Percentiles rank a stretch among this genome's conserved stretches.
These are phyloP conservation scores for Sporothrix sp. DNA, from an alignment of 2,329 filamentous ascomycete species.

Conservation along the genomic window DNA sequence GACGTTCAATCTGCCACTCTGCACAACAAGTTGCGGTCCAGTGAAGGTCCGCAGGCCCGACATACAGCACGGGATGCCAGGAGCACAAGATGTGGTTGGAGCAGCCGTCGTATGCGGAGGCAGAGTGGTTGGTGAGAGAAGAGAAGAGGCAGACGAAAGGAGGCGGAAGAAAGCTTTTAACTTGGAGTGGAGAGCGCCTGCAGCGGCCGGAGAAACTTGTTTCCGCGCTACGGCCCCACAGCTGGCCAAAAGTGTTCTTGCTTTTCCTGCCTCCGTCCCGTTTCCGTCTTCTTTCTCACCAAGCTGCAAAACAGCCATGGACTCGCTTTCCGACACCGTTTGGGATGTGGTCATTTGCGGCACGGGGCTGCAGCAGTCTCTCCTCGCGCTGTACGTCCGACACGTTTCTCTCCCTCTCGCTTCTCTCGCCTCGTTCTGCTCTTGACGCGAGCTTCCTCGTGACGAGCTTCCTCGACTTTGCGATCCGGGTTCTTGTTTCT, in stretches of 20 bases:
- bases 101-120: constrained; percentile 29
- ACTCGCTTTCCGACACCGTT: constrained; percentile 60
- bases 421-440: constrained; percentile 17
- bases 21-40: constrained; percentile 37
- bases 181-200: too few relatives aligned
- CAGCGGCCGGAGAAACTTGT: constrained; percentile 9
- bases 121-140: constrained; percentile 27
- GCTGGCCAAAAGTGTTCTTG: too few relatives aligned
- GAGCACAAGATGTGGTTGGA: constrained; percentile 17
- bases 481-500: constrained; percentile 44
- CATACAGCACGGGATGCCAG: constrained; percentile 25
- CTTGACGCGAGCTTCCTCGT: too few relatives aligned
- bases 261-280: background rate
- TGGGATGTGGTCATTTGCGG: constrained; percentile 77
- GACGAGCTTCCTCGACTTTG: too few relatives aligned
- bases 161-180: constrained; percentile 20
- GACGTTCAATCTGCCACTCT: constrained; percentile 52
- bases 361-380: constrained; percentile 67
- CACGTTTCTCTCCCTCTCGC: constrained; percentile 28
- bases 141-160: constrained; percentile 17
- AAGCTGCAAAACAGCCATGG: constrained; percentile 43
- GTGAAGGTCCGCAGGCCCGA: constrained; percentile 37
- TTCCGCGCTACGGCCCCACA: background rate
- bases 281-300: constrained; percentile 6
- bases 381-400: constrained; percentile 44